These are phyloP conservation scores for Penicillium sumatraense DNA, from an alignment of 2,329 filamentous ascomycete genomes.

Conservation along the genomic window DNA sequence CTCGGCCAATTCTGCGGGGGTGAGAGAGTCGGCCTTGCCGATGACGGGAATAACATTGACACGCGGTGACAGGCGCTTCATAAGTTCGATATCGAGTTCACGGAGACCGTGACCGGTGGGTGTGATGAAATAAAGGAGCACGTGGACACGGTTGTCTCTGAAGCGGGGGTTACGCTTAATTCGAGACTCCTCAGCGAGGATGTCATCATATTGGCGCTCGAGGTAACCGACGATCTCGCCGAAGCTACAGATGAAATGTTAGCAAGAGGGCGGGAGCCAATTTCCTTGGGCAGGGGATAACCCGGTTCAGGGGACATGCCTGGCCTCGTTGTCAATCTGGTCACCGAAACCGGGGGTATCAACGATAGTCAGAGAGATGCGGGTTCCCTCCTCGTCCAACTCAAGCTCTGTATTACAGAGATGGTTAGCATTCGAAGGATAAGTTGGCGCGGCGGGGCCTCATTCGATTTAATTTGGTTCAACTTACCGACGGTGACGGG, in stretches of 20 bases:
- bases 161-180: constrained; percentile 99
- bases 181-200: constrained; percentile 97
- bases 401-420: constrained; percentile 71
- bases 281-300: not conserved
- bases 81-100: constrained; percentile 98
- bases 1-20: constrained; percentile 92
- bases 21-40: constrained; percentile 96
- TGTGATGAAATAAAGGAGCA: constrained; percentile 98
- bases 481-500: constrained; percentile 91
- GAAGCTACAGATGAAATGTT: constrained; percentile 65
- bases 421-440: constrained; percentile 32
- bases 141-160: constrained; percentile 98
- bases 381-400: constrained; percentile 96
- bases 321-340: constrained; percentile 98
- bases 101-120: constrained; percentile 96
- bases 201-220: constrained; percentile 99
- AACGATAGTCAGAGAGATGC: constrained; percentile 97
- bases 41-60: constrained; percentile 99
- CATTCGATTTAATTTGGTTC: not conserved
- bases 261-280: constrained; percentile 20
- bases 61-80: constrained; percentile 97
- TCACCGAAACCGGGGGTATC: constrained; percentile 98
- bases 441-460: constrained; percentile 3
- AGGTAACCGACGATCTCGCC: constrained; percentile 97
- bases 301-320: constrained; percentile 58